phyloP scores from a whole-genome alignment of 345 rosid species.

The Syzygium jambos region DNA sequence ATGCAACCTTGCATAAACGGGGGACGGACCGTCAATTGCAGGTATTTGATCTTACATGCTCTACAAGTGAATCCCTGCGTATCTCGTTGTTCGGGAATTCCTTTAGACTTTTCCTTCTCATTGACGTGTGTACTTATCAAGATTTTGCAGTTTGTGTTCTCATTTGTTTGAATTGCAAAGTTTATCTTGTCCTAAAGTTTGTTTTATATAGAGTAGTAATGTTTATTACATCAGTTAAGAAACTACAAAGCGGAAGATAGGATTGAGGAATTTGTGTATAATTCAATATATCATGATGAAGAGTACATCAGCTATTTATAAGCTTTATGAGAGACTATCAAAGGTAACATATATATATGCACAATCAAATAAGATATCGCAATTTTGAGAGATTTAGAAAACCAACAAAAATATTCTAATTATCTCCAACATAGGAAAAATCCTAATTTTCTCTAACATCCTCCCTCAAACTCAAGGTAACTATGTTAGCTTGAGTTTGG shows the following conservation, averaged over 20 bases:
- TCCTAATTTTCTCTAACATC: neutral
- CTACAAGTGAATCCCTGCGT: neutral
- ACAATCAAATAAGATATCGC: too few relatives aligned
- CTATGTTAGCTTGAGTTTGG: neutral
- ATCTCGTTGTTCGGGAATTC: neutral
- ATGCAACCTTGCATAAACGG: slow-evolving; percentile 52
- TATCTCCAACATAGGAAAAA: neutral
- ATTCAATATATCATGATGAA: neutral
- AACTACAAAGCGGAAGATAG: neutral
- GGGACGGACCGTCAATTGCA: slow-evolving; percentile 59
- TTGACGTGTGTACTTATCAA: neutral
- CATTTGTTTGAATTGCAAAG: neutral
- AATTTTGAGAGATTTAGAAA: neutral
- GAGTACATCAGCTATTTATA: neutral
- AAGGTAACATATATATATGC: neutral
- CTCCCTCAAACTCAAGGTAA: neutral
- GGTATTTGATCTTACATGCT: slow-evolving; percentile 22
- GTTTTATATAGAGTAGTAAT: neutral
- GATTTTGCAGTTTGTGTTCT: neutral
- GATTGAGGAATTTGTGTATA: neutral
- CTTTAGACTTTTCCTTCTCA: neutral
- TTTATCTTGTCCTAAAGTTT: neutral
- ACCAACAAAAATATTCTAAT: neutral
- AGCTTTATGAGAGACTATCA: too few relatives aligned
- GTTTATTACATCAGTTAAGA: neutral